Base-by-base conservation (phyloP, 768 basidiomycete species). In the Tylopilus felleus region DNA sequence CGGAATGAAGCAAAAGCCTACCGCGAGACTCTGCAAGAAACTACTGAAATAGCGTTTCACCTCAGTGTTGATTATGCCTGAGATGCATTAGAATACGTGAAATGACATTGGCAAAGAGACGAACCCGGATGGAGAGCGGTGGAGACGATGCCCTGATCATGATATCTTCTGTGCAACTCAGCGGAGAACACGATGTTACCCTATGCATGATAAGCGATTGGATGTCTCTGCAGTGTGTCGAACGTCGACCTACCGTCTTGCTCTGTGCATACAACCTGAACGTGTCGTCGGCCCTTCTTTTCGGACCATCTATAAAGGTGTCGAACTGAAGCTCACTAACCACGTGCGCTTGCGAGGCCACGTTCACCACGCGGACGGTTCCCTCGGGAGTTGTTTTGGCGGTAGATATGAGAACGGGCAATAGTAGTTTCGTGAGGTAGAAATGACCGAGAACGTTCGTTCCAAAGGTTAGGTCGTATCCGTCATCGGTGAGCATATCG, bases 161-260 rank as follows among this genome's bases (percentile, higher is more conserved):
- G 74, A 56, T 77, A 77, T 51, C 78, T 66, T 47, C 77, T 62
- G 21, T 75, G 74, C 14, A 82, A 64, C 58, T 81, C 82, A 33
- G 70, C 63, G 2, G 78, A 65, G n/a, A 75, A 70, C 6, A 80
- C 62, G 5, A 78, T 66, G 39, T 76, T 76, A 4, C 71, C 80
- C 78, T 79, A 45, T 8, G n/a, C 13, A 40, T 9, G 19, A 22
- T 53, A 28, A 39, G 50, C 5, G 38, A 14, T 21, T 25, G 22
- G 25, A n/a, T n/a, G n/a, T n/a, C n/a, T n/a, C 31, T 23, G 27
- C 14, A 22, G 8, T 5, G n/a, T 10, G 21, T 23, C 10, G 16
- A 14, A 7, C 2, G 33, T 35, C 4, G 2, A 53, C 60, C 13
- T 14, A 55, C 61, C n/a, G 43, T 48, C 44, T 62, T 62, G 43